phyloP scores from a whole-genome alignment of 1,284 basidiomycete species.

The Ceratobasidium sp. region DNA sequence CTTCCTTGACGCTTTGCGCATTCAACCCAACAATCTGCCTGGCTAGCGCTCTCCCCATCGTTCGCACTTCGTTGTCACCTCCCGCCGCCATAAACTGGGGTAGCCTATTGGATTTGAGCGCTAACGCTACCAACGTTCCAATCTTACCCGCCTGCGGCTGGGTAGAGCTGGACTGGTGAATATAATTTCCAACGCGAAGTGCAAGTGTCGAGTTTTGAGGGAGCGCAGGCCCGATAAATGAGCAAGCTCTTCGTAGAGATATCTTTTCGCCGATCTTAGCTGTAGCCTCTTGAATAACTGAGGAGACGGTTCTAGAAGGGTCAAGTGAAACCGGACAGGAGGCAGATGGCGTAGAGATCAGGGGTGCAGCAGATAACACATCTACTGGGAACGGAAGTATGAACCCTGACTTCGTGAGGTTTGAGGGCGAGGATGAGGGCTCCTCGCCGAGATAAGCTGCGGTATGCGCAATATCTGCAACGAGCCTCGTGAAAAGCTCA shows the following conservation, averaged over 20 bases:
- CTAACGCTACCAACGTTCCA: constrained; percentile 76
- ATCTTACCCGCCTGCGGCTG: constrained; percentile 74
- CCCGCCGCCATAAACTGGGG: constrained; percentile 62
- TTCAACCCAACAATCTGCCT: constrained; percentile 91
- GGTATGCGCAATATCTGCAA: constrained; percentile 87
- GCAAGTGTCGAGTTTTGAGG: constrained; percentile 63
- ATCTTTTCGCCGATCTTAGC: constrained; percentile 94
- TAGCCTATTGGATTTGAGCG: constrained; percentile 66
- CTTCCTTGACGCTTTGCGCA: constrained; percentile 70
- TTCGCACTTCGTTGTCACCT: constrained; percentile 66
- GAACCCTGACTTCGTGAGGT: constrained; percentile 55
- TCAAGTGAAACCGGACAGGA: constrained; percentile 50
- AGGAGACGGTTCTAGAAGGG: constrained; percentile 70
- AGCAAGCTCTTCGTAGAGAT: constrained; percentile 78
- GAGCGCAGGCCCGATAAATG: constrained; percentile 75
- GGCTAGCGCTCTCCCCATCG: constrained; percentile 82
- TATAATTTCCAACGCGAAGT: constrained; percentile 81
- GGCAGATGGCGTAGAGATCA: constrained; percentile 64
- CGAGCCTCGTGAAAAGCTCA: constrained; percentile 83
- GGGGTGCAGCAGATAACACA: constrained; percentile 74
- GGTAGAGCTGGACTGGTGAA: constrained; percentile 66
- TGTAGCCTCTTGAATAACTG: constrained; percentile 84
- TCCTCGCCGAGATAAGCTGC: constrained; percentile 83
- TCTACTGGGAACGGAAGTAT: constrained; percentile 67
- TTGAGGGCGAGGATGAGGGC: constrained; percentile 53